Percentiles rank a stretch among this genome's conserved stretches.
Conservation (phyloP, 129 eudicot genomes). For the Centella asiatica region DNA sequence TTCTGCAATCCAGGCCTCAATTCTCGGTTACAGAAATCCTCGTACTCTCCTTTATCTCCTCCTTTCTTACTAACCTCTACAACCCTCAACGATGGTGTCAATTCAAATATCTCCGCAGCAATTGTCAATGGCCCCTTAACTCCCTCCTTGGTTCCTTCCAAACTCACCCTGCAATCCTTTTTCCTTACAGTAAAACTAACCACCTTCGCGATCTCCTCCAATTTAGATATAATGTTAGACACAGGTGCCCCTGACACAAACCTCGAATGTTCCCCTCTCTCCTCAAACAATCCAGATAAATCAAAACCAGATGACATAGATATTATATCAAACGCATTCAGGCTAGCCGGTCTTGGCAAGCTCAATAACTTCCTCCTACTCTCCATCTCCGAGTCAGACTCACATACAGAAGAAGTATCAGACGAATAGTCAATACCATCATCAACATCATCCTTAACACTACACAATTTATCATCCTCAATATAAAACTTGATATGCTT, state of each 20-base stretch:
- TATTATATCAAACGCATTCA: slow-evolving; percentile 64
- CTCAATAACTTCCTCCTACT: slow-evolving; percentile 22
- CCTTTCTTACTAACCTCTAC: slow-evolving; percentile 68
- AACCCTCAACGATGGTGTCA: slow-evolving; percentile 54
- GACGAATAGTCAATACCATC: slow-evolving; percentile 10
- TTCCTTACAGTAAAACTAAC: slow-evolving; percentile 68
- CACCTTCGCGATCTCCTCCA: slow-evolving; percentile 72
- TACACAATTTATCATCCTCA: slow-evolving; percentile 61
- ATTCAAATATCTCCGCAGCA: slow-evolving; percentile 65
- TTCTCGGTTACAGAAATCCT: slow-evolving; percentile 57
- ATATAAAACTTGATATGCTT: slow-evolving; percentile 49
- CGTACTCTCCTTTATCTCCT: slow-evolving; percentile 62
- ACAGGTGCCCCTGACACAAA: slow-evolving; percentile 55
- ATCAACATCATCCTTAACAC: slow-evolving; percentile 26
- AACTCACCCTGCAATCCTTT: slow-evolving; percentile 67
- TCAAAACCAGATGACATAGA: slow-evolving; percentile 58
- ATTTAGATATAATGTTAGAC: slow-evolving; percentile 40
- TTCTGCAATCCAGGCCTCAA: slow-evolving; percentile 54
- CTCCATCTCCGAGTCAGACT: slow-evolving; percentile 38
- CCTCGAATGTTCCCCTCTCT: slow-evolving; percentile 44
- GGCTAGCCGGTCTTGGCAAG: slow-evolving; percentile 51
- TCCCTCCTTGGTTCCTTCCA: slow-evolving; percentile 72
- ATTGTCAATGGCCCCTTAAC: slow-evolving; percentile 65
- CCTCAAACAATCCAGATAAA: slow-evolving; percentile 68
- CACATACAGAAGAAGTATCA: slow-evolving; percentile 20